Conservation (phyloP, 257 asterid genomes). For the Perilla frutescens region DNA sequence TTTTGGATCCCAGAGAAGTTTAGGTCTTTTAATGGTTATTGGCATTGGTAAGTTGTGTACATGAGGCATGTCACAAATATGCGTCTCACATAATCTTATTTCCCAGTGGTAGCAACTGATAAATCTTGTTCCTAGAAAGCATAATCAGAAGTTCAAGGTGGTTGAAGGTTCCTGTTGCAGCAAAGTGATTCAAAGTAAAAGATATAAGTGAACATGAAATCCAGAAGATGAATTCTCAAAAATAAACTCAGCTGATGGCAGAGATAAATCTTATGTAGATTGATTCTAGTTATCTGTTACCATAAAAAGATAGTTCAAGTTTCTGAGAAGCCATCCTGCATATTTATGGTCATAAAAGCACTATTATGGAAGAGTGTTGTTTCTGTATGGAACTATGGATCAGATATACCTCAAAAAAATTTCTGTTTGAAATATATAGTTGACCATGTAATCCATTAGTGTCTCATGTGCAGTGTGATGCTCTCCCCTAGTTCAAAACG, state of each 20-base stretch:
- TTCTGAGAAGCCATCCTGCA: neutral
- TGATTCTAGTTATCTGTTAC: neutral
- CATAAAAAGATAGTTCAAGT: too few relatives aligned
- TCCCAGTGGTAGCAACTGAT: neutral
- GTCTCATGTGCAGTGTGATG: conserved; percentile 58
- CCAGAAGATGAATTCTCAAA: neutral
- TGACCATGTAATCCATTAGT: conserved; percentile 25
- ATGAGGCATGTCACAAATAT: too few relatives aligned
- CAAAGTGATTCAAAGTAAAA: neutral
- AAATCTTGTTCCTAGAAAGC: too few relatives aligned
- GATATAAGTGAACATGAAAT: neutral
- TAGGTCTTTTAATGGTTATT: too few relatives aligned
- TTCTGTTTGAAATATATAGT: conserved; percentile 21
- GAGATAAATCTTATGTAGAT: neutral
- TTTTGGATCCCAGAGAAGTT: too few relatives aligned
- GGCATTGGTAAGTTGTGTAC: too few relatives aligned
- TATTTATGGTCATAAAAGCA: neutral
- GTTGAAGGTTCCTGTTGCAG: neutral
- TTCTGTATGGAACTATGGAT: conserved; percentile 10
- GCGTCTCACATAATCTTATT: too few relatives aligned
- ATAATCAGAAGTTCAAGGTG: neutral
- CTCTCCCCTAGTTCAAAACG: conserved; percentile 85
- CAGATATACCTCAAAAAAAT: neutral
- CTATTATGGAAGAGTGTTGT: neutral
- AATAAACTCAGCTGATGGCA: neutral